Base-by-base conservation (phyloP, 2,329 filamentous ascomycete genomes). In the Penicillium thymicola region DNA sequence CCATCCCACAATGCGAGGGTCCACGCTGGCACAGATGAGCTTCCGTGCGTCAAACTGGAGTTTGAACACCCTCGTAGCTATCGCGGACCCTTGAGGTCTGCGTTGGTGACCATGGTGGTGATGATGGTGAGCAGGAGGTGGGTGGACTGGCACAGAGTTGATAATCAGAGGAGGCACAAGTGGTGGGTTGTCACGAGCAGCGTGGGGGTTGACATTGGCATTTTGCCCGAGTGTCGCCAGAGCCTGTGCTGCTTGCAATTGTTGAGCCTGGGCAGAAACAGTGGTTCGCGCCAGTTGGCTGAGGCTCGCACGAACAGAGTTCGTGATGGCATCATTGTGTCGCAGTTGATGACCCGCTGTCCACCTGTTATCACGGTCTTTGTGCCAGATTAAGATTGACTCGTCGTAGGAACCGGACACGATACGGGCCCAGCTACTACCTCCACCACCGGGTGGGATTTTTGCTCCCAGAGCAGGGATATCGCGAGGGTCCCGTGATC, bases 361-460 rank as follows among this genome's bases (percentile, higher is more conserved):
- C 92, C 94, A 97, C 27, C 89, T 84, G 2, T 92, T 92, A 63
- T 94, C 87, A 62, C 86, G 84, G 62, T 95, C 89, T 59, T 90
- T 87, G 64, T 89, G 88, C 94, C 94, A 99, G 55, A 99, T 90
- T 63, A 97, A 92, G 65, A 99, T 91, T 11, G 87, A 92, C 76
- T 96, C 91, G 65, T 99, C 94, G 65, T 99, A 99, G 0, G 92
- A 96, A 2, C 94, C 94, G 7, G 92, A 97, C 4, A 99, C 91
- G 57, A 99, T 99, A n/a, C 92, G 87, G 10, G 89, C 91, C 79
- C 93, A 97, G 63, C 83, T 87, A 67, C 90, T 90, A 27, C 93
- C 92, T 38, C 93, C 93, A 25, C 93, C 92, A 13, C 93, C 93
- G 0, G 93, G 92, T 1, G 93, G 93, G 2, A 97, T 81, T 70